Evolutionary conservation across 2,329 filamentous ascomycete species (phyloP).

Genomic region (Pseudocercospora fijiensis): DNA sequence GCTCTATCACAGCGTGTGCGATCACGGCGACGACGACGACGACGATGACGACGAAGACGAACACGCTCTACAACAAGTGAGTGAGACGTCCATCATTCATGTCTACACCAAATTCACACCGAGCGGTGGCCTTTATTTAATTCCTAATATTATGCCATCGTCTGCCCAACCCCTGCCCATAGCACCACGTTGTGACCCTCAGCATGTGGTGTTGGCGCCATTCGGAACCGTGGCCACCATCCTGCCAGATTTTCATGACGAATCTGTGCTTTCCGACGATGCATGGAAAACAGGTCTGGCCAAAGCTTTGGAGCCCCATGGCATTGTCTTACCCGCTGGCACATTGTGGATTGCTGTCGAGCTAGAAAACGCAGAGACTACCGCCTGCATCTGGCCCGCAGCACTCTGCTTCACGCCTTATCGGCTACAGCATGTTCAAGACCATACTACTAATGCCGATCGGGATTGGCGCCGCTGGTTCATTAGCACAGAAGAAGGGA

Average conservation of each 20-base stretch:
- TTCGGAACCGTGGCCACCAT: slow-evolving; percentile 15
- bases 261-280: slow-evolving; percentile 3
- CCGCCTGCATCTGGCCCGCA: slow-evolving; percentile 29
- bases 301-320: slow-evolving; percentile 14
- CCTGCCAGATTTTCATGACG: neutral
- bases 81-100: slow-evolving; percentile 15
- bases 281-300: slow-evolving; percentile 18
- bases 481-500: slow-evolving; percentile 14
- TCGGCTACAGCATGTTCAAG: neutral
- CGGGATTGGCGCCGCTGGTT: slow-evolving; percentile 32
- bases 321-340: slow-evolving; percentile 20
- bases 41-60: neutral
- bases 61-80: neutral
- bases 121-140: slow-evolving; percentile 19
- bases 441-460: neutral
- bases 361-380: slow-evolving; percentile 3
- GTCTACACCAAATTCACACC: slow-evolving; percentile 19
- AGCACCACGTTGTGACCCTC: neutral
- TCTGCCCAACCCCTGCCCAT: slow-evolving; percentile 11
- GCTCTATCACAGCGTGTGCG: slow-evolving; percentile 13
- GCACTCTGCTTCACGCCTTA: slow-evolving; percentile 25
- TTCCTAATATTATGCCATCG: slow-evolving; percentile 15
- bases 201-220: slow-evolving; percentile 19
- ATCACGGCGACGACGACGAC: slow-evolving; percentile 4
- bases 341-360: slow-evolving; percentile 19